Base-by-base conservation (phyloP, 1,284 basidiomycete genomes). In the Ustilago xerochloae region DNA sequence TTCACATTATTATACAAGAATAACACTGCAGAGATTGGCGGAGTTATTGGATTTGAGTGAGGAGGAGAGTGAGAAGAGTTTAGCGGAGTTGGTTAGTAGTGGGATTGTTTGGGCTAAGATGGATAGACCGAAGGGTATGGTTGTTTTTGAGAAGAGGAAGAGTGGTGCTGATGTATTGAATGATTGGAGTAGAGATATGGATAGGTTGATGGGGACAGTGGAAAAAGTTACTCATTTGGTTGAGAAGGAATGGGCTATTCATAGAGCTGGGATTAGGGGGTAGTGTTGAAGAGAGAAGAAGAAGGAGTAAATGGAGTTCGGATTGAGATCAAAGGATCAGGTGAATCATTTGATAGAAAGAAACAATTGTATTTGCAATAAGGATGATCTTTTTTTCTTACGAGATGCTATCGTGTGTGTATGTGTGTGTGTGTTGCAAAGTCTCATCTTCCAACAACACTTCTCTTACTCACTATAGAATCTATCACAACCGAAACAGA, bases 151-250 rank as follows among this genome's bases (percentile, higher is more conserved):
- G 49, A 66, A 73, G 41, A 63, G 60, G 4, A 66, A 76, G 61
- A 73, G 71, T 35, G 75, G 78, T 22, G 75, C 75, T 4, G 81
- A 81, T 87, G 89, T 84, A 41, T 91, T 99, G 89, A 99, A 99
- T 81, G 91, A 91, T 66, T 99, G 97, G 97, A 94, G 92, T 85
- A 91, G 90, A 22, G 95, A 99, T 82, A 93, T 99, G 89, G 91
- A 92, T 82, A 94, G 92, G 85, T 86, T 99, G 81, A 82, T 86
- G 79, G 66, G 63, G 18, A 77, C 83, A 6, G 82, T 84, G 15
- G 84, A 84, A 49, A 80, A 78, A 49, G 80, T 81, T 13, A 79
- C 76, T 22, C 82, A 84, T 45, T 62, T 84, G 32, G 77, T 84
- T 22, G 77, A 78, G 45, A 81, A 81, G 64, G 82, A 84, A 60